Conservation (phyloP, 768 basidiomycete genomes). For the Agaricus sinodeliciosus region DNA sequence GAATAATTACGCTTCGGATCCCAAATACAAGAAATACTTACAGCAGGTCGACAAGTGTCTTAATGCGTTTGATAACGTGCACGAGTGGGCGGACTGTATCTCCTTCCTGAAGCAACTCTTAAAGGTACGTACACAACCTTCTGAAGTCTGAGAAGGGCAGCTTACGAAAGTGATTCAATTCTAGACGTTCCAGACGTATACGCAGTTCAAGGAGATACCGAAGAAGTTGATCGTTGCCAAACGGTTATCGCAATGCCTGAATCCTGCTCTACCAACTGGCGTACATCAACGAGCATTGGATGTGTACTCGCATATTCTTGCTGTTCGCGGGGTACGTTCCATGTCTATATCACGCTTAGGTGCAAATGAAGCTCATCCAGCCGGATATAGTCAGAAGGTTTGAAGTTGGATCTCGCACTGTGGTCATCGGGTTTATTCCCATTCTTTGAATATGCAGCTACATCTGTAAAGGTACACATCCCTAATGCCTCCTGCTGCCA, state of each 20-base stretch:
- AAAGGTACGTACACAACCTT: conserved; percentile 49
- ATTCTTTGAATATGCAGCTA: conserved; percentile 98
- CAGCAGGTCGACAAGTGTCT: conserved; percentile 91
- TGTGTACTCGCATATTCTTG: conserved; percentile 88
- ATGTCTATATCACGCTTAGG: background rate
- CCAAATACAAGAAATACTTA: conserved; percentile 91
- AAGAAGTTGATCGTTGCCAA: conserved; percentile 92
- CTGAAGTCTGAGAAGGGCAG: background rate
- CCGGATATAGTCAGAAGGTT: conserved; percentile 70
- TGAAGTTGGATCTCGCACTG: conserved; percentile 78
- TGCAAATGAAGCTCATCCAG: background rate
- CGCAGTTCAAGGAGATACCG: conserved; percentile 95
- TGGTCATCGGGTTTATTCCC: conserved; percentile 98
- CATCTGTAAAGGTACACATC: conserved; percentile 77
- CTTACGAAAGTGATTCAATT: background rate
- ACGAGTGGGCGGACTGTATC: conserved; percentile 99
- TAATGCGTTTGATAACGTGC: conserved; percentile 89
- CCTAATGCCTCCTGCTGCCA: no score
- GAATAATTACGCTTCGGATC: conserved; percentile 66
- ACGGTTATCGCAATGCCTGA: conserved; percentile 91
- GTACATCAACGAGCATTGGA: conserved; percentile 96
- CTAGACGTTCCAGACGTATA: conserved; percentile 88
- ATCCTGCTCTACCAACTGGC: conserved; percentile 94
- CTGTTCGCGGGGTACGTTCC: conserved; percentile 76
- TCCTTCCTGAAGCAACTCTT: conserved; percentile 91